phyloP scores from a whole-genome alignment of 768 basidiomycete genomes.

The Postia placenta region DNA sequence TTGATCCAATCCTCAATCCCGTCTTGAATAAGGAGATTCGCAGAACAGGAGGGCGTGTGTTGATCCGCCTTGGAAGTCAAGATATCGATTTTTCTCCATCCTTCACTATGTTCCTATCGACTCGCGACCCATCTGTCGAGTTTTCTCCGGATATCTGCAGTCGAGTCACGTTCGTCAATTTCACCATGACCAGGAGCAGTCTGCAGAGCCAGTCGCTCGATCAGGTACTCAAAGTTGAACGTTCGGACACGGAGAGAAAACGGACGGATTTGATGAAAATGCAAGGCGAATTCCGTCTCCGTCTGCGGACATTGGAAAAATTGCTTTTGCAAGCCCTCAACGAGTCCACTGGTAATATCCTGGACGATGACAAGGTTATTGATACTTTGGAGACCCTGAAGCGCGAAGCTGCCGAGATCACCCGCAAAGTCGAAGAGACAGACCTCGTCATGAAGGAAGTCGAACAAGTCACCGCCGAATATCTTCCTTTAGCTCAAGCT shows the following conservation, averaged over 20 bases:
- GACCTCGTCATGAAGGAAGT: slow-evolving; percentile 95
- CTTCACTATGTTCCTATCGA: slow-evolving; percentile 99
- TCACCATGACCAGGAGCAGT: slow-evolving; percentile 98
- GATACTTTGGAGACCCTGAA: slow-evolving; percentile 94
- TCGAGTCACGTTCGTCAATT: slow-evolving; percentile 92
- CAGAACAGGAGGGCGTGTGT: slow-evolving; percentile 92
- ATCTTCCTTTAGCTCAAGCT: slow-evolving; percentile 89
- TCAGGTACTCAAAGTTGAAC: slow-evolving; percentile 93
- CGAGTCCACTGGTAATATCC: slow-evolving; percentile 93
- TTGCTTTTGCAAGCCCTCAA: slow-evolving; percentile 91
- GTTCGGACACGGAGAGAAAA: slow-evolving; percentile 94
- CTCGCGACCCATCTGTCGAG: slow-evolving; percentile 93
- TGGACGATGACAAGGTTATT: slow-evolving; percentile 99
- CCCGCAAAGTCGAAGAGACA: slow-evolving; percentile 93
- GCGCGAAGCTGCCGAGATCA: slow-evolving; percentile 93
- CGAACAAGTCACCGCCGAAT: slow-evolving; percentile 92
- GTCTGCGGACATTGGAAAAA: slow-evolving; percentile 89
- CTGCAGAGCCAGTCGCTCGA: slow-evolving; percentile 97
- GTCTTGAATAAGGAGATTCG: slow-evolving; percentile 96
- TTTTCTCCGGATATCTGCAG: slow-evolving; percentile 99
- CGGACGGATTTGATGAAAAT: slow-evolving; percentile 96
- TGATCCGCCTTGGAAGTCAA: slow-evolving; percentile 94
- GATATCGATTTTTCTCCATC: slow-evolving; percentile 99
- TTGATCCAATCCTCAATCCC: slow-evolving; percentile 95
- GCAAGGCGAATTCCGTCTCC: slow-evolving; percentile 94